phyloP scores from a whole-genome alignment of 2,329 filamentous ascomycete genomes.

The Talaromyces atroroseus region DNA sequence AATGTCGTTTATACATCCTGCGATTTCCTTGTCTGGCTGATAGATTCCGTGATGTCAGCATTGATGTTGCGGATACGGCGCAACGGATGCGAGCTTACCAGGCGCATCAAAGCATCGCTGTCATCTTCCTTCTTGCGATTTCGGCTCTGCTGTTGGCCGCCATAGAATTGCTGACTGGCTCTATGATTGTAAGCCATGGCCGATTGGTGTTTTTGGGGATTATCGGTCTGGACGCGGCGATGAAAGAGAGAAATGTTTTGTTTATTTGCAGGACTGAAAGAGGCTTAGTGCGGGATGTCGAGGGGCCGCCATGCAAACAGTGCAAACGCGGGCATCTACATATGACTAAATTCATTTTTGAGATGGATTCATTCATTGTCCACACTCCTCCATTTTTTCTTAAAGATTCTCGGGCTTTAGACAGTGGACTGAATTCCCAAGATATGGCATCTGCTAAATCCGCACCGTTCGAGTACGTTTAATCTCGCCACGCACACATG shows the following conservation, averaged over 20 bases:
- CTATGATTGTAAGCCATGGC: constrained; percentile 48
- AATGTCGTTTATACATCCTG: constrained; percentile 94
- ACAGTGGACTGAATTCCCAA: not conserved
- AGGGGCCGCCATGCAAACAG: constrained; percentile 29
- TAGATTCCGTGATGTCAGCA: constrained; percentile 15
- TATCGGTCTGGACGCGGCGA: not conserved
- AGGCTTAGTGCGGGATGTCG: constrained; percentile 28
- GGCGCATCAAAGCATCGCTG: constrained; percentile 53
- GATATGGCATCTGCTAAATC: constrained; percentile 27
- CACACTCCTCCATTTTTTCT: not conserved
- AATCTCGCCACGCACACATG: too few species aligned
- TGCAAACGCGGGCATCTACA: constrained; percentile 31
- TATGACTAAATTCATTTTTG: constrained; percentile 8
- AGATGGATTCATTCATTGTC: not conserved
- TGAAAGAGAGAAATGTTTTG: constrained; percentile 19
- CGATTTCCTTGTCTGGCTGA: constrained; percentile 73
- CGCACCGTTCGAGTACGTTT: constrained; percentile 36
- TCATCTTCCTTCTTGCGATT: constrained; percentile 54
- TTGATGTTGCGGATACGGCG: not conserved
- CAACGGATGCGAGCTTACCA: constrained; percentile 36
- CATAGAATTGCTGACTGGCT: constrained; percentile 49
- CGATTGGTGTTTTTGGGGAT: not conserved
- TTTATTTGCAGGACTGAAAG: constrained; percentile 25
- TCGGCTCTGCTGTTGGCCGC: constrained; percentile 41
- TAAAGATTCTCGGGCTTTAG: not conserved